phyloP scores from a whole-genome alignment of 306 rosid species.

The Lithocarpus polystachyus region DNA sequence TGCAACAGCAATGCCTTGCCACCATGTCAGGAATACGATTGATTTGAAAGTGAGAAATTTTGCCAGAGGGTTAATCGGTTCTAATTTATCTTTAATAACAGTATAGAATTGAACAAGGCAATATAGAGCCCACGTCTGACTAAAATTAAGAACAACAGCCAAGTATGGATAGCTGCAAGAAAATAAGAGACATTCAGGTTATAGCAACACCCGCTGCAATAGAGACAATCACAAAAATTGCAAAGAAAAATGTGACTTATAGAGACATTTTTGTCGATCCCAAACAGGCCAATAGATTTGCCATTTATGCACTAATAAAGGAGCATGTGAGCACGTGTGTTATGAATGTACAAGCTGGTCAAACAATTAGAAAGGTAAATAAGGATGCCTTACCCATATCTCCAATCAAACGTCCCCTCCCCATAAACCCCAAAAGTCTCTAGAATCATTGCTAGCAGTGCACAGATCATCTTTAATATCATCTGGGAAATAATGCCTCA shows the following conservation, averaged over 20 bases:
- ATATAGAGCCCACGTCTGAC: conserved; percentile 98
- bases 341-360: conserved; percentile 14
- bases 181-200: conserved; percentile 25
- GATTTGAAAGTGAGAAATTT: conserved; percentile 90
- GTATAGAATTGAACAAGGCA: conserved; percentile 97
- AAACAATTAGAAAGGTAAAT: not conserved
- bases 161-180: conserved; percentile 89
- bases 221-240: not conserved
- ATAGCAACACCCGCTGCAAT: conserved; percentile 6
- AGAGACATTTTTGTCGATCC: not conserved
- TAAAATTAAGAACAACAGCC: conserved; percentile 91
- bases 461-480: conserved; percentile 94
- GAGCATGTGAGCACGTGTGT: not conserved
- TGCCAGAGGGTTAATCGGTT: conserved; percentile 87
- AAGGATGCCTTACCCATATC: conserved; percentile 68
- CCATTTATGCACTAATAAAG: not conserved
- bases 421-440: conserved; percentile 93
- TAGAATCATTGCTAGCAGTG: conserved; percentile 90
- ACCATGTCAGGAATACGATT: conserved; percentile 94
- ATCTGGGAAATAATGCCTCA: conserved; percentile 56
- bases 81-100: conserved; percentile 80
- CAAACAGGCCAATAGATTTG: conserved; percentile 3
- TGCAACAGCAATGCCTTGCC: conserved; percentile 98
- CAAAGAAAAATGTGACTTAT: not conserved
- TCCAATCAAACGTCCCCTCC: conserved; percentile 94